These are phyloP conservation scores for Polygonum aviculare DNA, from an alignment of 148 eudicot genomes.

Conservation along the genomic window DNA sequence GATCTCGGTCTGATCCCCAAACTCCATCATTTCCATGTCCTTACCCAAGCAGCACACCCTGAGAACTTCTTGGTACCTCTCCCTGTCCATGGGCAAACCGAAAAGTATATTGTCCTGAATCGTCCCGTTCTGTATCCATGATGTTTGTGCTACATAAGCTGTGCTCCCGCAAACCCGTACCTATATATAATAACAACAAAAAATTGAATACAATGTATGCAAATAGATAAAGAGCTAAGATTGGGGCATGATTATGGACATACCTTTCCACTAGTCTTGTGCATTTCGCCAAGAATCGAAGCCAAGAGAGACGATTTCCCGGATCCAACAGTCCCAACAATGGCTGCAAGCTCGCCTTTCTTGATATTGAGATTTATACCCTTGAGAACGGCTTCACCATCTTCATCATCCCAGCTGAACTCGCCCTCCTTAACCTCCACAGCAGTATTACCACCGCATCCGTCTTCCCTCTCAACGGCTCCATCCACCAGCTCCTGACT, in stretches of 20 bases:
- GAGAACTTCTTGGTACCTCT: conserved; percentile 50
- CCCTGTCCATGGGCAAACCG: conserved; percentile 69
- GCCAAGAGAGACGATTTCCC: conserved; percentile 88
- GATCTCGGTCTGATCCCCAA: conserved; percentile 93
- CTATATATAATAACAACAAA: conserved; percentile 18
- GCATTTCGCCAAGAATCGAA: conserved; percentile 90
- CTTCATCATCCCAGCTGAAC: conserved; percentile 91
- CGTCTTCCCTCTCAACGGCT: conserved; percentile 51
- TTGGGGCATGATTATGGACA: conserved; percentile 10
- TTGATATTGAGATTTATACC: conserved; percentile 43
- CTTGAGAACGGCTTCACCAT: conserved; percentile 36
- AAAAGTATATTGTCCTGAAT: conserved; percentile 80
- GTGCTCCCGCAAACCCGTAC: conserved; percentile 83
- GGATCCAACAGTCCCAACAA: conserved; percentile 92
- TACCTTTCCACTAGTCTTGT: conserved; percentile 76
- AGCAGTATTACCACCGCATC: conserved; percentile 38
- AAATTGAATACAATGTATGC: neutral
- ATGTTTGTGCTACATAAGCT: conserved; percentile 90
- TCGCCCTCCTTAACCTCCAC: conserved; percentile 58
- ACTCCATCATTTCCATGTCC: conserved; percentile 95
- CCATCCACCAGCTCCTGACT: conserved; percentile 63
- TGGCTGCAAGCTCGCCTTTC: conserved; percentile 78
- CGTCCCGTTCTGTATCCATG: conserved; percentile 95
- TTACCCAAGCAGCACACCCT: conserved; percentile 76
- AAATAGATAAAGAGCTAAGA: neutral